A percentile compares a stretch with the other conserved stretches of the same genome.
phyloP scores from a whole-genome alignment of 2,329 filamentous ascomycete species.

The Arthrobotrys sphaeroides region DNA sequence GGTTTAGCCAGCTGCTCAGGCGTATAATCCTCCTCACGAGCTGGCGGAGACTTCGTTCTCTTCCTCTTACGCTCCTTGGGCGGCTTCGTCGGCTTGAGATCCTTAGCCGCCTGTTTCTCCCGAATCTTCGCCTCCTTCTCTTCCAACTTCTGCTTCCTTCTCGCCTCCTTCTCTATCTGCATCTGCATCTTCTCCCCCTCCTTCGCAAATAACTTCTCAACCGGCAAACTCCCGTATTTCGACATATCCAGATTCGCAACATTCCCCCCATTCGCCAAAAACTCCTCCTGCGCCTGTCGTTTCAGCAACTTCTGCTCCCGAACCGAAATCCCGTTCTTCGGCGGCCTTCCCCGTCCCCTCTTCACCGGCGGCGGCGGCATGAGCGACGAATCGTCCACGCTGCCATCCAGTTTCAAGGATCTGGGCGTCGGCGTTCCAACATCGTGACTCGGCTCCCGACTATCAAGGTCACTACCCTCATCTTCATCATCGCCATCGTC shows the following conservation, averaged over 20 bases:
- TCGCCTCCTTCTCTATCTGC: slow-evolving; percentile 39
- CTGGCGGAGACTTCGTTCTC: slow-evolving; percentile 67
- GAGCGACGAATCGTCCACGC: slow-evolving; percentile 52
- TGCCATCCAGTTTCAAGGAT: slow-evolving; percentile 42
- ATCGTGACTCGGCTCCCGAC: slow-evolving; percentile 53
- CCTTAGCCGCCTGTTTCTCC: slow-evolving; percentile 40
- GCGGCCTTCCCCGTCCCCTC: slow-evolving; percentile 51
- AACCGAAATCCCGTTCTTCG: slow-evolving; percentile 52
- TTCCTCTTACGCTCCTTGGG: slow-evolving; percentile 60
- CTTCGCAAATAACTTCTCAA: slow-evolving; percentile 34
- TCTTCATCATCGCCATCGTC: slow-evolving; percentile 51
- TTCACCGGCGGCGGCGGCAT: slow-evolving; percentile 50
- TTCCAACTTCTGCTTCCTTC: slow-evolving; percentile 53
- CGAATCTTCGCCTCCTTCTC: slow-evolving; percentile 54
- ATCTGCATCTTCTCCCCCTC: slow-evolving; percentile 45
- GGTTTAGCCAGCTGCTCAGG: slow-evolving; percentile 78
- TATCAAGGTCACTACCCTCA: slow-evolving; percentile 51
- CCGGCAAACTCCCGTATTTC: slow-evolving; percentile 34
- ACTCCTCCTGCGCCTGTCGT: slow-evolving; percentile 54
- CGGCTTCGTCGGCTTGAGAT: slow-evolving; percentile 39
- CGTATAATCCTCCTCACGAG: slow-evolving; percentile 63
- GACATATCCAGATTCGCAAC: slow-evolving; percentile 52
- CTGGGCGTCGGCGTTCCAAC: slow-evolving; percentile 53
- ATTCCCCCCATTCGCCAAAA: slow-evolving; percentile 54
- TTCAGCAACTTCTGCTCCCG: slow-evolving; percentile 55